phyloP scores from a whole-genome alignment of 805 yeast genomes.

The Candida morakotiae region DNA sequence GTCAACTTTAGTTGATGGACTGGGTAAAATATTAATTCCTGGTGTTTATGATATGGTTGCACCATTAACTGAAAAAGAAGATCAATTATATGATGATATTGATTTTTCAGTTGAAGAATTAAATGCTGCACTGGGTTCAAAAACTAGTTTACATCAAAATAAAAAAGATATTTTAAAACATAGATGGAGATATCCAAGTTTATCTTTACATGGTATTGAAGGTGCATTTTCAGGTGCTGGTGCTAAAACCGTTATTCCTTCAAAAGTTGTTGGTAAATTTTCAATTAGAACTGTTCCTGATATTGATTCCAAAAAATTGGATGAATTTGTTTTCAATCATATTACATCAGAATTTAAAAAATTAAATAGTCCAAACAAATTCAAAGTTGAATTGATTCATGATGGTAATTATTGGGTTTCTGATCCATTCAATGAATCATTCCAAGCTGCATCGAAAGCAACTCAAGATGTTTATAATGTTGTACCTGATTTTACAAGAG shows the following conservation, averaged over 20 bases:
- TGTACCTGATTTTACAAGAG: slow-evolving; percentile 96
- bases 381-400: slow-evolving; percentile 74
- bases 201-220: slow-evolving; percentile 94
- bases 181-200: slow-evolving; percentile 98
- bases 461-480: slow-evolving; percentile 92
- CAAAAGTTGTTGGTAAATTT: slow-evolving; percentile 90
- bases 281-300: slow-evolving; percentile 97
- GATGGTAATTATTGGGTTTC: slow-evolving; percentile 97
- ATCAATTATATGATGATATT: slow-evolving; percentile 73
- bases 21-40: slow-evolving; percentile 82
- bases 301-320: slow-evolving; percentile 76
- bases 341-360: slow-evolving; percentile 61
- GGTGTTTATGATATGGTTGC: slow-evolving; percentile 95
- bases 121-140: slow-evolving; percentile 83
- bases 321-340: slow-evolving; percentile 69
- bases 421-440: slow-evolving; percentile 87
- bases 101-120: slow-evolving; percentile 82
- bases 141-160: slow-evolving; percentile 71
- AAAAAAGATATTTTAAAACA: slow-evolving; percentile 90
- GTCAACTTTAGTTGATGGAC: slow-evolving; percentile 69
- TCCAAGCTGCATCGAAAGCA: slow-evolving; percentile 92
- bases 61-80: slow-evolving; percentile 79
- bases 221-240: slow-evolving; percentile 96
- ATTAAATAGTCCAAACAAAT: slow-evolving; percentile 72
- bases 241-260: slow-evolving; percentile 97